Conservation (phyloP, 306 rosid species). For the Acacia acuminata region DNA sequence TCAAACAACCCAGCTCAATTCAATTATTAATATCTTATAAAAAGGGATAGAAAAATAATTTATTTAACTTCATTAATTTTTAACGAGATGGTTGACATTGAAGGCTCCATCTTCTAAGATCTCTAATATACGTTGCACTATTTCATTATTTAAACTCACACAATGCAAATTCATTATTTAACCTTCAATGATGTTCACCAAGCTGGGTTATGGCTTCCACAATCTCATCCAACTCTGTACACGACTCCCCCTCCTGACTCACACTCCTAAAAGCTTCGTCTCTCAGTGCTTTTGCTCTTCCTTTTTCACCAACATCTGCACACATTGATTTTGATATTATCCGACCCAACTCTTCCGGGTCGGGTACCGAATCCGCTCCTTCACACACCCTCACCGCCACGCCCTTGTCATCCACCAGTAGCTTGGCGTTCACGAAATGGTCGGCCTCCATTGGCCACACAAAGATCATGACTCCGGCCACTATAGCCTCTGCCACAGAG, state of each 20-base stretch:
- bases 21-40: too few species aligned
- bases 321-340: conserved; percentile 12
- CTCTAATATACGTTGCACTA: too few species aligned
- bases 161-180: too few species aligned
- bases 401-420: conserved; percentile 47
- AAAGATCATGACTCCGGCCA: conserved; percentile 40
- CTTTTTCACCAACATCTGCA: conserved; percentile 18
- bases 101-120: too few species aligned
- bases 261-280: conserved; percentile 30
- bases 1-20: too few species aligned
- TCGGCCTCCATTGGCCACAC: conserved; percentile 75
- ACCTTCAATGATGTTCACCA: too few species aligned
- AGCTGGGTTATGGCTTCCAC: conserved; percentile 7
- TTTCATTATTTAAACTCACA: too few species aligned
- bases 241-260: conserved; percentile 33
- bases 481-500: conserved; percentile 43
- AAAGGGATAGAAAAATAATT: too few species aligned
- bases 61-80: too few species aligned
- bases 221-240: conserved; percentile 37
- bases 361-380: conserved; percentile 41
- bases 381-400: conserved; percentile 45
- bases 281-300: conserved; percentile 22
- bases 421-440: conserved; percentile 46
- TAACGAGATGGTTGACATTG: too few species aligned
- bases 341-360: conserved; percentile 39